phyloP scores from a whole-genome alignment of 192 early-diverging fungal genomes.

The Umbelopsis sp. region DNA sequence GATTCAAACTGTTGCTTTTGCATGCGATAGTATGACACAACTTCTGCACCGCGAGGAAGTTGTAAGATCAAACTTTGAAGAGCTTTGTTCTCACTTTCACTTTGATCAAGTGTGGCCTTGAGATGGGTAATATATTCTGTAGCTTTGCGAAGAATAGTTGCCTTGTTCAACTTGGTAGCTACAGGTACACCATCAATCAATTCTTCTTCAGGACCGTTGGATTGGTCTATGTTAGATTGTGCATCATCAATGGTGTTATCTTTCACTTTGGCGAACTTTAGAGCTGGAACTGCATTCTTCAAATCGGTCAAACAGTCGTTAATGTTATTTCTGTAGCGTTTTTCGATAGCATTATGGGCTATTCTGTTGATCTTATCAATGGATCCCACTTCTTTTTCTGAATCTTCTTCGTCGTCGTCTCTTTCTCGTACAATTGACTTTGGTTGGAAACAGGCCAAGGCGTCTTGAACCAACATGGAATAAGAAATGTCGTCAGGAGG shows the following conservation, averaged over 20 bases:
- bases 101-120: conserved; percentile 39
- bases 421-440: not conserved
- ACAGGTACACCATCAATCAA: conserved; percentile 75
- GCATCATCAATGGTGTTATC: conserved; percentile 39
- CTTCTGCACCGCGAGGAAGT: conserved; percentile 43
- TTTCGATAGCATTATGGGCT: conserved; percentile 95
- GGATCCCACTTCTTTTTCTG: not conserved
- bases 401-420: not conserved
- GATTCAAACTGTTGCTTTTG: conserved; percentile 18
- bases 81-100: conserved; percentile 45
- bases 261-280: conserved; percentile 60
- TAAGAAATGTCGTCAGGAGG: not conserved
- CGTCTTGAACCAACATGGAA: conserved; percentile 1
- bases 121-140: conserved; percentile 82
- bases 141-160: conserved; percentile 82
- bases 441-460: not conserved
- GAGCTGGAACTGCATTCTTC: conserved; percentile 82
- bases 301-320: conserved; percentile 93
- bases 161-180: conserved; percentile 87
- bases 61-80: conserved; percentile 39
- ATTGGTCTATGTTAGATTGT: conserved; percentile 16
- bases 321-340: conserved; percentile 94
- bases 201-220: conserved; percentile 44
- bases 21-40: conserved; percentile 13
- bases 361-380: conserved; percentile 74